phyloP scores from a whole-genome alignment of 2,329 filamentous ascomycete genomes.

The Aspergillus bombycis region DNA sequence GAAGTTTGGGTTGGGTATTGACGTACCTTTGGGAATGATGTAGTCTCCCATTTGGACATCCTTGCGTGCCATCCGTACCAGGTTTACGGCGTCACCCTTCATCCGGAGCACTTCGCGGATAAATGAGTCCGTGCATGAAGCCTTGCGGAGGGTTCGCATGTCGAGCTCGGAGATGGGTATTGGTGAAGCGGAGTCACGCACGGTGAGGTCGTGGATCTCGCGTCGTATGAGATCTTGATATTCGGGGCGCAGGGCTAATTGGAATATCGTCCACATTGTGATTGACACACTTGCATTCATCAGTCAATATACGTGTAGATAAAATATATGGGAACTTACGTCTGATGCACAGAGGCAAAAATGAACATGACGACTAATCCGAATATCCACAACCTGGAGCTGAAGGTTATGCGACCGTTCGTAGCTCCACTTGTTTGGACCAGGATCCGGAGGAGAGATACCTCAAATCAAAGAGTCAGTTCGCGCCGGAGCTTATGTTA shows the following conservation, averaged over 20 bases:
- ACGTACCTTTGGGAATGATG: background rate
- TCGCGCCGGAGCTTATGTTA: no score
- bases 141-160: background rate
- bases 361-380: background rate
- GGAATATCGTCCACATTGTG: background rate
- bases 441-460: background rate
- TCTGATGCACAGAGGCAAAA: background rate
- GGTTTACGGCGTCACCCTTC: slow-evolving; percentile 1
- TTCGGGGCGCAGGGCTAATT: background rate
- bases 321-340: no score
- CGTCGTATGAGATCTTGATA: background rate
- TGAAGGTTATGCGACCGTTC: background rate
- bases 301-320: no score
- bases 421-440: background rate
- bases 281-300: background rate
- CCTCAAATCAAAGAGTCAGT: background rate
- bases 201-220: background rate
- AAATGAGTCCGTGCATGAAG: background rate
- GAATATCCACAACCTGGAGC: background rate
- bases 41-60: background rate
- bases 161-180: background rate
- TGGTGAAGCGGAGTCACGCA: background rate
- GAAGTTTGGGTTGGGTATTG: no score
- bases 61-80: background rate
- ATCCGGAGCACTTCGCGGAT: slow-evolving; percentile 2